Evolutionary conservation across 1,284 basidiomycete genomes (phyloP), one percentile per base, ranked within the genome.

Genomic region (Cutaneotrichosporon mucoides): DNA sequence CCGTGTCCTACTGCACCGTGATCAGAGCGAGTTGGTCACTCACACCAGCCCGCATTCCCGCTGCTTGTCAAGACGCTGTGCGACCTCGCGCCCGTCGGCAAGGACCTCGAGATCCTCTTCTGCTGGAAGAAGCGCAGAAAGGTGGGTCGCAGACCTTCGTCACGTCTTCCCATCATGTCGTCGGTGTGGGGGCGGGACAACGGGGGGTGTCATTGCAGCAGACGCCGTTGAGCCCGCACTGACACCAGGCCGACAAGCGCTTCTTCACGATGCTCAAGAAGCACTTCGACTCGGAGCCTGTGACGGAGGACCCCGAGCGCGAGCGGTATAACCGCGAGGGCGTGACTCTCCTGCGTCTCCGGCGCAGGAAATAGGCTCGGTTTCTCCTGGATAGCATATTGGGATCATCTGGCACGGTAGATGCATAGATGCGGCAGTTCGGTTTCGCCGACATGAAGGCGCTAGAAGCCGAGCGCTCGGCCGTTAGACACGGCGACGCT

Each of bases 81-180:
- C 40, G 84, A 87, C 45, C 83, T 96, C 15, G 71, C 81, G 7
- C 77, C 73, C 0, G 57, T 71, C 3, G 75, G 72, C 2, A 81
- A 75, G 54, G 76, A 78, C 24, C 85, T 86, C 6, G 87, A 91
- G 62, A 83, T 92, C 58, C 76, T 92, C 33, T 95, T 97, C 75
- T 94, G 91, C 75, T 95, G 92, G 79, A 93, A 94, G 79, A 95
- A 95, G 73, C 83, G 92, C 51, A 83, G 93, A 76, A 95, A 93
- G 84, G 90, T 88, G 50, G 42, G 67, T 57, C 36, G 34, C 13
- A 1, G n/a, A 34, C 6, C 42, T 43, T n/a, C 35, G 2, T 41
- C 10, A 8, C 34, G 6, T 13, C 10, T 24, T 46, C 6, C 15
- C n/a, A 45, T 15, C 6, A 41, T n/a, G 8, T 33, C 24, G 24